Percentiles rank a stretch among this genome's conserved stretches.
Evolutionary conservation across 306 rosid genomes (phyloP).

Genomic region (Prunus davidiana): DNA sequence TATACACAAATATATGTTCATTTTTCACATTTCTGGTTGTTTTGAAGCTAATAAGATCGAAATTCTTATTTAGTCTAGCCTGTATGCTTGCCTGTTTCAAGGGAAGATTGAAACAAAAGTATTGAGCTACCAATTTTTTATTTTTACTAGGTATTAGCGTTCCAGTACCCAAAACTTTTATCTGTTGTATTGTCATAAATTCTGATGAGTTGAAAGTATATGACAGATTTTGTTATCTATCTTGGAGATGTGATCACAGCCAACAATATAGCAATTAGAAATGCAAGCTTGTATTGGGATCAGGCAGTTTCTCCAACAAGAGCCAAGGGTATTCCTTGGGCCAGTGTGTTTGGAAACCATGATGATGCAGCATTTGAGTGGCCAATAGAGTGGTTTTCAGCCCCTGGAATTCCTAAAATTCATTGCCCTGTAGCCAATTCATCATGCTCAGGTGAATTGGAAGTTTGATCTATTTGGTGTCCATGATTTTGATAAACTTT

Average conservation of each 20-base stretch:
- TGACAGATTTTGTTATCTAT: conserved; percentile 80
- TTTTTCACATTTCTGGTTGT: not conserved
- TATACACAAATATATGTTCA: not conserved
- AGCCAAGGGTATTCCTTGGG: conserved; percentile 70
- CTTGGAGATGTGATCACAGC: conserved; percentile 90
- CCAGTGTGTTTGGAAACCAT: conserved; percentile 80
- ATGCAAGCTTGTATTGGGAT: conserved; percentile 83
- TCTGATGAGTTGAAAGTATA: not conserved
- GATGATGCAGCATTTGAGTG: conserved; percentile 81
- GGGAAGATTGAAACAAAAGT: not conserved
- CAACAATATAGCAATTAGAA: conserved; percentile 60
- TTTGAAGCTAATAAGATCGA: not conserved
- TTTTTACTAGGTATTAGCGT: not conserved
- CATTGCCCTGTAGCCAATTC: conserved; percentile 37
- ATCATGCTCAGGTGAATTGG: conserved; percentile 47
- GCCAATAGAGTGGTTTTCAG: conserved; percentile 79
- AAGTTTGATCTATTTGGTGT: not conserved
- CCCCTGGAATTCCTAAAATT: conserved; percentile 60
- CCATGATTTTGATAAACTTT: not conserved
- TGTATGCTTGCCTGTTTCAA: not conserved
- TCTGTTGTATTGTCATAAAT: not conserved
- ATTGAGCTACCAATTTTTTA: not conserved
- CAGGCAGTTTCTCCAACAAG: conserved; percentile 68
- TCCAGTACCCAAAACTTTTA: not conserved
- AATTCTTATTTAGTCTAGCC: not conserved